phyloP scores from a whole-genome alignment of 225 moss, liverwort and hornwort species.

The Physcomitrium patens region DNA sequence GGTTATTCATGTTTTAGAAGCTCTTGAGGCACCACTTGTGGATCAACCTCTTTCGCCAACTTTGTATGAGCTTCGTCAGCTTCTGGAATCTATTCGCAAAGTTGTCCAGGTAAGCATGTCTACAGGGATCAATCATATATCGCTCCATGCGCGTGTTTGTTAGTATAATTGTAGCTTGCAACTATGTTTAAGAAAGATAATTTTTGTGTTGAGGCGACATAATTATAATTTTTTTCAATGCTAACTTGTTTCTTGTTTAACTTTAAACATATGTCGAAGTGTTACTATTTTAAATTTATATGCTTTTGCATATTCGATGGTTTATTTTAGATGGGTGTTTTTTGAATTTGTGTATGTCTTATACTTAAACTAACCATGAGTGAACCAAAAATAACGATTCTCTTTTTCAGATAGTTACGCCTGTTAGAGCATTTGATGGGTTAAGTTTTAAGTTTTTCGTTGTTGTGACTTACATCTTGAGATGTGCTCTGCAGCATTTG shows the following conservation, averaged over 20 bases:
- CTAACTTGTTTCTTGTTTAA: background rate
- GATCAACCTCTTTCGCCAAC: constrained; percentile 71
- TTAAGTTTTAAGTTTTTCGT: no score
- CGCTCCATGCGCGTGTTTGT: constrained; percentile 11
- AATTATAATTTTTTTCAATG: background rate
- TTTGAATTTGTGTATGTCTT: background rate
- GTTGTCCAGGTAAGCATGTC: constrained; percentile 65
- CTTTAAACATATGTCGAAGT: background rate
- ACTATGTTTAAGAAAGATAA: background rate
- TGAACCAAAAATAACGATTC: no score
- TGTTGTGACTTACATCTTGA: constrained; percentile 1
- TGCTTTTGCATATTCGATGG: background rate
- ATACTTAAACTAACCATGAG: no score
- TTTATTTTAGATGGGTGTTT: background rate
- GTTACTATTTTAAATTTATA: background rate
- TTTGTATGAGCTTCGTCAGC: constrained; percentile 79
- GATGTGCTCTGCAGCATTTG: constrained; percentile 71
- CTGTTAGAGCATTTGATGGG: no score
- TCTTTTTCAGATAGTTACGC: no score
- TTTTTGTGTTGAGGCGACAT: background rate
- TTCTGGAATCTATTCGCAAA: constrained; percentile 86
- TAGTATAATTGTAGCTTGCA: background rate
- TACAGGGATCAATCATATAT: background rate
- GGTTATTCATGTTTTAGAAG: constrained; percentile 75
- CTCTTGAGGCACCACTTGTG: constrained; percentile 85